A percentile compares a stretch with the other conserved stretches of the same genome.
phyloP scores from a whole-genome alignment of 306 rosid species.

The Pterocarpus santalinus region DNA sequence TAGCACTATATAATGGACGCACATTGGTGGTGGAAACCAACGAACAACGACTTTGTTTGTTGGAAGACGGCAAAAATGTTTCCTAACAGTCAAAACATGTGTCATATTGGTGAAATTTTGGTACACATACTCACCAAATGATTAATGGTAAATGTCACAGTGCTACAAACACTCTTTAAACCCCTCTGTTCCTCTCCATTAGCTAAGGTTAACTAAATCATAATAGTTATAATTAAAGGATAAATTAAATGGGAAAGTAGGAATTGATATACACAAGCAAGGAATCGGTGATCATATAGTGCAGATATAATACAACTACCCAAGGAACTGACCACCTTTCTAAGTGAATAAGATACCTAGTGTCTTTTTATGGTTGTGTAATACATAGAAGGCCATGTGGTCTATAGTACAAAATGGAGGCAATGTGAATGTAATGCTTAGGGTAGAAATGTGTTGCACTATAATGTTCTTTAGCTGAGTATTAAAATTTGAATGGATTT shows the following conservation, averaged over 20 bases:
- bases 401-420: slow-evolving; percentile 1
- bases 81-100: slow-evolving; percentile 20
- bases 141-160: neutral
- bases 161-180: neutral
- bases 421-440: slow-evolving; percentile 18
- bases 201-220: neutral
- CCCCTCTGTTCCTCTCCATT: slow-evolving; percentile 2
- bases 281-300: neutral
- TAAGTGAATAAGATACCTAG: too few species aligned
- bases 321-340: neutral
- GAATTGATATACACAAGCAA: neutral
- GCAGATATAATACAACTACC: too few species aligned
- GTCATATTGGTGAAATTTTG: neutral
- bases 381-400: neutral
- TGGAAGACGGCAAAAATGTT: slow-evolving; percentile 43
- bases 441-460: slow-evolving; percentile 21
- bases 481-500: slow-evolving; percentile 28
- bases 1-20: slow-evolving; percentile 37
- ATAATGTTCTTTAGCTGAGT: neutral
- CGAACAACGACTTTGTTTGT: slow-evolving; percentile 27
- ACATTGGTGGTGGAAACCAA: slow-evolving; percentile 38
- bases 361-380: neutral
- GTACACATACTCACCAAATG: neutral
- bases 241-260: neutral
- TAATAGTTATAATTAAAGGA: neutral